phyloP scores from a whole-genome alignment of 2,329 filamentous ascomycete genomes.

The Stagonosporopsis tanaceti region DNA sequence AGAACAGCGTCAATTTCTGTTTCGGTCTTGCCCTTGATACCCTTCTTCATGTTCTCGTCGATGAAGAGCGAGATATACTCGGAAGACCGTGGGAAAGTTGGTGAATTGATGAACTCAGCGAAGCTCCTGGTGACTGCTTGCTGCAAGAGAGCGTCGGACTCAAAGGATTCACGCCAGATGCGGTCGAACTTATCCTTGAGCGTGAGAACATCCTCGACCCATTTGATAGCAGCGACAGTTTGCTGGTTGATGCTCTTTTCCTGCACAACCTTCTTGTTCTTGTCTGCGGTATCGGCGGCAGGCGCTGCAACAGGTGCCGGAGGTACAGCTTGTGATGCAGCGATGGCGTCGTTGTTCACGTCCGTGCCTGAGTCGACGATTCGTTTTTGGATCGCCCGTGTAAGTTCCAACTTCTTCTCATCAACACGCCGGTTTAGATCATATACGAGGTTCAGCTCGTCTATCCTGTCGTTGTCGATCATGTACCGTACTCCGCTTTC shows the following conservation, averaged over 20 bases:
- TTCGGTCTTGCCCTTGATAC: conserved; percentile 91
- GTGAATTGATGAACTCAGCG: conserved; percentile 85
- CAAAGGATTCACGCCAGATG: conserved; percentile 77
- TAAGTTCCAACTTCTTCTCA: conserved; percentile 73
- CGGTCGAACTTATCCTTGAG: conserved; percentile 91
- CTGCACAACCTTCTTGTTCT: conserved; percentile 52
- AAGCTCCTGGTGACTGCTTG: conserved; percentile 87
- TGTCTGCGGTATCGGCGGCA: conserved; percentile 59
- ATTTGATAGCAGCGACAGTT: conserved; percentile 87
- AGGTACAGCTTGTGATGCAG: conserved; percentile 64
- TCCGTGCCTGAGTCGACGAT: conserved; percentile 82
- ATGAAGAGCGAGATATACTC: conserved; percentile 97
- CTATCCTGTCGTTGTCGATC: conserved; percentile 85
- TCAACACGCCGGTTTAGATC: conserved; percentile 81
- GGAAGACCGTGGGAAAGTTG: conserved; percentile 75
- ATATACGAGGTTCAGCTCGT: conserved; percentile 83
- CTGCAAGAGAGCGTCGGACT: conserved; percentile 77
- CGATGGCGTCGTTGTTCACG: conserved; percentile 74
- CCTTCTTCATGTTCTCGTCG: conserved; percentile 93
- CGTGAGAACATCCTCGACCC: conserved; percentile 88
- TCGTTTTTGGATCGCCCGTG: conserved; percentile 73
- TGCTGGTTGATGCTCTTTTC: conserved; percentile 73
- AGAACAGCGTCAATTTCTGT: conserved; percentile 82
- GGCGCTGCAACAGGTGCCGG: conserved; percentile 40
- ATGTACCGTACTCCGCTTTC: conserved; percentile 88